Conservation (phyloP, 164 flowering plant genomes). For the Macadamia integrifolia region DNA sequence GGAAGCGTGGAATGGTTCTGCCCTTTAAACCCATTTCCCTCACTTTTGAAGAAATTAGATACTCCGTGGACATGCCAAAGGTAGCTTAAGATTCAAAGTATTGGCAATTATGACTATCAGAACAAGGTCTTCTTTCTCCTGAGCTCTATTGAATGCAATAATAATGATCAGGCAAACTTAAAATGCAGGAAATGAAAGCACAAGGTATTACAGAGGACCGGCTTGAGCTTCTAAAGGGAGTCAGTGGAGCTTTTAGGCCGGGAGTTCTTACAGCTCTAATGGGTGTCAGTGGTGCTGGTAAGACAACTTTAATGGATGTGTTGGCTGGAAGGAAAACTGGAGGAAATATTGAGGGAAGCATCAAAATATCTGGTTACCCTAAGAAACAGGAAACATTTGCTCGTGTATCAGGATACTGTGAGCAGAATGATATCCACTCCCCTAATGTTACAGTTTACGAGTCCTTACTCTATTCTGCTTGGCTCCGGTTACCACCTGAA, state of each 20-base stretch:
- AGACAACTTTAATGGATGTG: not conserved
- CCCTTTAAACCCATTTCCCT: conserved; percentile 59
- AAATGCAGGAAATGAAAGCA: conserved; percentile 32
- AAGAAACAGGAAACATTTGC: not conserved
- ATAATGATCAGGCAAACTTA: not conserved
- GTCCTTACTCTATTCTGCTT: conserved; percentile 30
- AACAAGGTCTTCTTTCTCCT: not conserved
- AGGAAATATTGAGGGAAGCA: not conserved
- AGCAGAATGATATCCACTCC: conserved; percentile 42
- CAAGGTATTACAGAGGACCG: conserved; percentile 39
- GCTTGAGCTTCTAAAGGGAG: conserved; percentile 38
- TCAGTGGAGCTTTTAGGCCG: conserved; percentile 18
- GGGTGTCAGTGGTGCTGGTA: conserved; percentile 2
- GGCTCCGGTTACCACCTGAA: conserved; percentile 27
- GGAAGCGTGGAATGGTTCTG: conserved; percentile 61
- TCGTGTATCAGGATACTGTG: conserved; percentile 30
- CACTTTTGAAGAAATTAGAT: conserved; percentile 52
- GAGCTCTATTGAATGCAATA: not conserved
- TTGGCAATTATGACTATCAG: not conserved
- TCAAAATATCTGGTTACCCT: not conserved
- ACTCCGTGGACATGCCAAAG: conserved; percentile 45
- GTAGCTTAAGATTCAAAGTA: conserved; percentile 3
- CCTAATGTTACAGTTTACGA: conserved; percentile 42
- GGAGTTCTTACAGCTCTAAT: not conserved
- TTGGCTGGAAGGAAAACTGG: not conserved